Evolutionary conservation across 768 basidiomycete genomes (phyloP).

Genomic region (Suillus subluteus): DNA sequence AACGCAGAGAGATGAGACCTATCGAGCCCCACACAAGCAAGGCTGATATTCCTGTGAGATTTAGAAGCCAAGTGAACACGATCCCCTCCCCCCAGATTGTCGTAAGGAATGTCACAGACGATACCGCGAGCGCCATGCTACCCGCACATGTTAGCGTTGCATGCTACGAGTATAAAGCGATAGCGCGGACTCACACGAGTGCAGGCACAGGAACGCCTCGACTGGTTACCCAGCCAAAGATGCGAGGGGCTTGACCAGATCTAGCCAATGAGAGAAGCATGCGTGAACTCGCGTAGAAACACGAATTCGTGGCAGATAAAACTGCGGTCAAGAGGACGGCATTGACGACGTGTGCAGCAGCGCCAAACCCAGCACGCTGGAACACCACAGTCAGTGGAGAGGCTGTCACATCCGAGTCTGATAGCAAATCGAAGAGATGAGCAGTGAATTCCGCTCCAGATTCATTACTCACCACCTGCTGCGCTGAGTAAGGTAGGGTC

Average conservation of each 20-base stretch:
- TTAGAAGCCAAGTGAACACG: constrained; percentile 62
- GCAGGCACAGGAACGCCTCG: constrained; percentile 66
- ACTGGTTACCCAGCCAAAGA: constrained; percentile 68
- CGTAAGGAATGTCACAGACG: constrained; percentile 56
- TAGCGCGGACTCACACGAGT: constrained; percentile 46
- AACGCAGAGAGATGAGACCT: constrained; percentile 57
- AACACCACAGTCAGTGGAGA: constrained; percentile 71
- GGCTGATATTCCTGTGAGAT: constrained; percentile 67
- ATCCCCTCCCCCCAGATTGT: constrained; percentile 61
- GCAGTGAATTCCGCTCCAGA: not conserved
- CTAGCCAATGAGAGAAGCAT: constrained; percentile 66
- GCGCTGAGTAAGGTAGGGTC: constrained; percentile 56
- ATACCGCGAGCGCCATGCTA: constrained; percentile 52
- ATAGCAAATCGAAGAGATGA: not conserved
- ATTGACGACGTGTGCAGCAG: constrained; percentile 65
- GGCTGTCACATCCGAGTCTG: constrained; percentile 54
- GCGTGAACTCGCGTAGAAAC: constrained; percentile 67
- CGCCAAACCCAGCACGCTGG: constrained; percentile 62
- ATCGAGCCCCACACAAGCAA: constrained; percentile 71
- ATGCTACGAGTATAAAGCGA: constrained; percentile 23
- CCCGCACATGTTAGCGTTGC: constrained; percentile 27
- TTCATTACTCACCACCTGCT: constrained; percentile 40
- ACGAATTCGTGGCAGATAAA: constrained; percentile 64
- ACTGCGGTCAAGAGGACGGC: constrained; percentile 69
- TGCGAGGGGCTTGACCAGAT: constrained; percentile 62